Base-by-base conservation (phyloP, 2,329 filamentous ascomycete genomes). In the Lasiodiplodia gonubiensis region DNA sequence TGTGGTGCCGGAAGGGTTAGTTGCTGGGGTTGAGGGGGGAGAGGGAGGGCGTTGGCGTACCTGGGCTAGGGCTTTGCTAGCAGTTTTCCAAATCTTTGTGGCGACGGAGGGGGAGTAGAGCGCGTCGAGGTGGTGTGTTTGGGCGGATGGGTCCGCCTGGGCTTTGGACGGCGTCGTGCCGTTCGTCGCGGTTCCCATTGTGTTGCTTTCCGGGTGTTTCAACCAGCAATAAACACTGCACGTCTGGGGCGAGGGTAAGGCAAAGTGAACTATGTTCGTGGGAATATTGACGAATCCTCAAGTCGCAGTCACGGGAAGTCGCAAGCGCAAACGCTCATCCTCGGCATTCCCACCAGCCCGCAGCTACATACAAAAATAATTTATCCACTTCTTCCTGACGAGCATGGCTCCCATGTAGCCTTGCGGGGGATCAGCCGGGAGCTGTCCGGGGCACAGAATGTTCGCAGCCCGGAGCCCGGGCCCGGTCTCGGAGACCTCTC, bases 71-170 rank as follows among this genome's bases (percentile, higher is more conserved):
- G 68, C 42, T 67, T 49, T 69, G 18, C 52, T 59, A 25, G 72
- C 73, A 10, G 74, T 70, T 1, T 37, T 66, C 73, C 73, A 75
- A 10, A 74, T 64, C 53, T 72, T 74, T 3, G 70, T 69, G 23
- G 69, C 61, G 2, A 64, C 66, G 5, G 70, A 70, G 10, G 66
- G 64, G 1, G 71, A 70, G 30, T 72, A 75, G 1, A 75, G 69
- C 8, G 57, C 42, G 10, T 61, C 57, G 12, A 60, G 14, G 12
- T 21, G 2, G 39, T 11, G 12, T 10, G 16, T 6, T 27, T 21
- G 12, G 39, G 23, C 12, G 54, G 12, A 11, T 7, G 10, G 10
- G 4, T 57, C 12, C 18, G 35, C 8, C 54, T 12, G 16, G 2
- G n/a, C 4, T 23, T 21, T 21, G 11, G 48, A 27, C 21, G 21